Base-by-base conservation (phyloP, 805 yeast genomes). In the Metschnikowia amazonensis region DNA sequence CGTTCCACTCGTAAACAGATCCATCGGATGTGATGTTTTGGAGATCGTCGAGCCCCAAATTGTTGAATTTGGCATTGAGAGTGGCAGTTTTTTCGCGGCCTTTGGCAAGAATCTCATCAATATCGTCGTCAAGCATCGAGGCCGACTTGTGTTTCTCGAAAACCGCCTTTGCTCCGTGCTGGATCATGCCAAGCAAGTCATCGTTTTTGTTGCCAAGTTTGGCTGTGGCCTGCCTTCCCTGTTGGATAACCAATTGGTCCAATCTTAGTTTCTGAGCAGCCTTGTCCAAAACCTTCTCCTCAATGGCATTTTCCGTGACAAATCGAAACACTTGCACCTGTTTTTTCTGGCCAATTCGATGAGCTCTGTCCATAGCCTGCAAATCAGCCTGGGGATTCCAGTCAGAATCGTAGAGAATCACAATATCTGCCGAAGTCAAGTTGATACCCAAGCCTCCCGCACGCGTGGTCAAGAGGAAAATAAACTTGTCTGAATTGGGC, bases 351-450 rank as follows among this genome's bases (percentile, higher is more conserved):
- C 98, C 98, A 61, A 90, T 90, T 72, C 98, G 81, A 62, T 90
- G 98, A 1, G 97, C 98, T 61, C 98, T 79, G 64, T 92, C 98
- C 98, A 90, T 90, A 1, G 97, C 97, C 68, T 90, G 98, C 58
- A 90, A 73, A 72, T 90, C 98, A 0, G 97, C 97, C 62, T 90
- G 98, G 1, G 98, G 98, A 60, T 90, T 90, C 98, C 98, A 90
- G 68, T 90, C 98, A 0, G 95, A 86, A 64, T 90, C 98, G 61
- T 80, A 92, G 23, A 90, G 65, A 3, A 90, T 79, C 41, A 90
- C 98, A 35, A 86, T 81, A 62, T 90, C 97, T 2, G 98, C 98
- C 7, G 88, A 80, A 0, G 96, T 92, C 60, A 90, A 74, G 60
- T 92, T 90, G 60, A 90, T 90, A 58, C 98, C 98, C 45, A 90